Base-by-base conservation (phyloP, 495 filamentous ascomycete species). In the Aspergillus mulundensis region DNA sequence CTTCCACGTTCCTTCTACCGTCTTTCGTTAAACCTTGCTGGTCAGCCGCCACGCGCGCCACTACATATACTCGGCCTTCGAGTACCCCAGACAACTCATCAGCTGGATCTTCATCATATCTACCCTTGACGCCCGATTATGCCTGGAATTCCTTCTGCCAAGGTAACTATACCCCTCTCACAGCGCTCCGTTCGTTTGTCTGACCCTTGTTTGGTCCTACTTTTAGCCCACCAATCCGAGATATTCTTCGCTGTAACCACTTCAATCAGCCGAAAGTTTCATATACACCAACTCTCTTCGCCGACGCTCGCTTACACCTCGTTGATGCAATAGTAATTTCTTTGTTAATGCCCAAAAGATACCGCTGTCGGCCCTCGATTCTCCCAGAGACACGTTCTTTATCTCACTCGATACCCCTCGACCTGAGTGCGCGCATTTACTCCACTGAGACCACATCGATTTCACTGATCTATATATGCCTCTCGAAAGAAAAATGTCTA, bases 211-310 rank as follows among this genome's bases (percentile, higher is more conserved):
- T 23, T 57, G 54, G 16, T 50, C 19, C 54, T 57, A 44, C 46
- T 44, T 56, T 57, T 57, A 57, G 54, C 54, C 46, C 39, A 38
- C 54, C 54, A 50, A 57, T 50, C 24, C 20, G 46, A 55, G 46
- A 55, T 60, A 55, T 52, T 23, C 32, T 49, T 28, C 46, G 15
- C 15, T 14, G 25, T 44, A 46, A 45, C 47, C 36, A 44, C 43
- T 49, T 23, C 38, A 39, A 32, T 40, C 38, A 38, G 38, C 45
- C 21, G 16, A 30, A 3, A 57, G 19, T 48, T 50, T 23, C 45
- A 50, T 50, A 57, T 45, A 50, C 18, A 28, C 30, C 40, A 44
- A 12, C 40, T 32, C 20, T 40, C 54, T 38, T 42, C 39, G 25
- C 40, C 42, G 47, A 56, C 45, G n/a, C 54, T 50, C 54, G 45